These are phyloP conservation scores for Psophocarpus tetragonolobus DNA, from an alignment of 306 rosid species.

Conservation along the genomic window DNA sequence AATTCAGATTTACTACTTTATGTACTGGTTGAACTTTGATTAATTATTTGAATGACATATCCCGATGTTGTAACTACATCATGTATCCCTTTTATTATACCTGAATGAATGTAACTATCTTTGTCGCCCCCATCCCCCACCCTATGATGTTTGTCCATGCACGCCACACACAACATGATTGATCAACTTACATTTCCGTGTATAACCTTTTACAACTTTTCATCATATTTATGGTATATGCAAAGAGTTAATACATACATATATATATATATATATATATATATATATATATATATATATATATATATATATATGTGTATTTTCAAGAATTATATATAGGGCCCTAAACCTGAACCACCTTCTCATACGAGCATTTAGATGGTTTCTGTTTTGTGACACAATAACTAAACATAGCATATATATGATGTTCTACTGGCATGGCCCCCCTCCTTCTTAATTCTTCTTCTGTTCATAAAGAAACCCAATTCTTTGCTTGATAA, in stretches of 20 bases:
- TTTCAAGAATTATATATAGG: background rate
- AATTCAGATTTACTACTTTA: background rate
- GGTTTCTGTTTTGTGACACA: background rate
- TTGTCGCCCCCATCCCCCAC: background rate
- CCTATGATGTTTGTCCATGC: background rate
- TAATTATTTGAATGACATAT: background rate
- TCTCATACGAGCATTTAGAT: background rate
- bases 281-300: no score
- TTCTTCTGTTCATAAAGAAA: background rate
- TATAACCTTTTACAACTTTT: background rate
- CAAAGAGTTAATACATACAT: background rate
- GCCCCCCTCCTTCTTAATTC: background rate
- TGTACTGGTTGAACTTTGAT: background rate
- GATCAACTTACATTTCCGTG: background rate
- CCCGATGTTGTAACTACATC: background rate
- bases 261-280: no score
- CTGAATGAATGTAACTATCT: background rate
- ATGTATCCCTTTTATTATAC: background rate
- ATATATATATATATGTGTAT: no score
- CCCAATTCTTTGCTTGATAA: background rate
- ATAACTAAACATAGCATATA: background rate
- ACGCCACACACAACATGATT: background rate
- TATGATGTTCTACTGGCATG: background rate
- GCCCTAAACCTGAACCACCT: background rate
- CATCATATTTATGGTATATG: background rate